phyloP scores from a whole-genome alignment of 441 rosid genomes.

The Kokia cookei region DNA sequence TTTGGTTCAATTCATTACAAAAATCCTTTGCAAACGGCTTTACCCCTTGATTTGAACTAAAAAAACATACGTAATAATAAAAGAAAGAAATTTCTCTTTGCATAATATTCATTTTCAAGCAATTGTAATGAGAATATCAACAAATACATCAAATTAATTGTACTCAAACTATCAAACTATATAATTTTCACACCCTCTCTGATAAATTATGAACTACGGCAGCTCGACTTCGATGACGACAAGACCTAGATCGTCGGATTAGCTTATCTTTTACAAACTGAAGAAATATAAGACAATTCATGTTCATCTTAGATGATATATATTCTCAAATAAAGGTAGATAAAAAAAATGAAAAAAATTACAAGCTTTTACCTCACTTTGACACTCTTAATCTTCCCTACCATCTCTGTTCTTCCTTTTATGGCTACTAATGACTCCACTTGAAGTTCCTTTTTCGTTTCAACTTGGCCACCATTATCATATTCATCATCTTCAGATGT shows the following conservation, averaged over 20 bases:
- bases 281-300: not conserved
- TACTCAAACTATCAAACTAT: not conserved
- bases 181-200: slow-evolving; percentile 44
- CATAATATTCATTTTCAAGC: not conserved
- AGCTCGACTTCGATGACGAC: slow-evolving; percentile 56
- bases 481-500: slow-evolving; percentile 26
- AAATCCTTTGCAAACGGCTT: no score
- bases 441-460: slow-evolving; percentile 40
- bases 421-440: slow-evolving; percentile 31
- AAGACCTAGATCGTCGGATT: slow-evolving; percentile 39
- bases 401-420: slow-evolving; percentile 54
- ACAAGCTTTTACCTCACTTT: slow-evolving; percentile 45
- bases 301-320: not conserved
- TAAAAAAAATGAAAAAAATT: not conserved
- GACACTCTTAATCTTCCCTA: slow-evolving; percentile 51
- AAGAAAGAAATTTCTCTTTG: no score
- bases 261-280: slow-evolving; percentile 45
- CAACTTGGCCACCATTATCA: no score
- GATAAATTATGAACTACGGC: slow-evolving; percentile 83
- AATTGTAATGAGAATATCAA: not conserved
- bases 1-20: no score
- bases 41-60: no score
- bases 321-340: not conserved
- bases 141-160: not conserved
- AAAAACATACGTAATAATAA: no score